Evolutionary conservation across 2,329 filamentous ascomycete species (phyloP), one percentile per base, ranked within the genome.

Genomic region (Diaporthe batatas): DNA sequence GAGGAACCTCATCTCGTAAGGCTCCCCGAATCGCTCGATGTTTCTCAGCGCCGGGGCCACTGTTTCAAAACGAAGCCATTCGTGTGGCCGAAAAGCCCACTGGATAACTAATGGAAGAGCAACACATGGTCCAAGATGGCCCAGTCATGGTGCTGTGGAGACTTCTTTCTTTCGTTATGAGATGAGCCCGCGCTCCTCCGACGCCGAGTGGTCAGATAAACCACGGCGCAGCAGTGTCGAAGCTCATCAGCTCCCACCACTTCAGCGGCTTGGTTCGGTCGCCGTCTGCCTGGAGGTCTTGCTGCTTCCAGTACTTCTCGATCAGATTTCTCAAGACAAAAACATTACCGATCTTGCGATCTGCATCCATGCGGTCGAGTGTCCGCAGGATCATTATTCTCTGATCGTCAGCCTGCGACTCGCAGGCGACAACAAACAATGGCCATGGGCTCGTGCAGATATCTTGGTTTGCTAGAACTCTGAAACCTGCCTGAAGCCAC

Each of bases 401-500:
- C 69, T 86, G 82, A 29, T 81, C 79, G 59, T 86, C 85, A 21
- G 78, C 80, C 39, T 80, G 79, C 11, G 82, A 82, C 76, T 85
- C 84, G 75, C 84, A 87, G 0, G 84, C 85, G 18, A 86, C 76
- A 39, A 87, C 81, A 67, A 87, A 87, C 6, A 87, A 76, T 8
- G 85, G 85, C 85, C 85, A 87, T 4, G 85, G 85, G 74, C 84
- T 86, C 11, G 84, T 86, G 73, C 83, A 86, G 39, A 84, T 79
- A 10, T 82, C 78, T 18, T 86, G 78, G 25, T 76, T 78, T 34
- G 77, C 77, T 5, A 87, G 75, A 6, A 83, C 76, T 0, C 75
- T 73, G 57, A 86, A 81, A 0, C 82, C 83, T 29, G 80, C 78
- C n/a, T 81, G 72, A 6, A 84, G 73, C 59, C 79, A 79, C 2